Base-by-base conservation (phyloP, 2,329 filamentous ascomycete species). In the Alternaria sp. region DNA sequence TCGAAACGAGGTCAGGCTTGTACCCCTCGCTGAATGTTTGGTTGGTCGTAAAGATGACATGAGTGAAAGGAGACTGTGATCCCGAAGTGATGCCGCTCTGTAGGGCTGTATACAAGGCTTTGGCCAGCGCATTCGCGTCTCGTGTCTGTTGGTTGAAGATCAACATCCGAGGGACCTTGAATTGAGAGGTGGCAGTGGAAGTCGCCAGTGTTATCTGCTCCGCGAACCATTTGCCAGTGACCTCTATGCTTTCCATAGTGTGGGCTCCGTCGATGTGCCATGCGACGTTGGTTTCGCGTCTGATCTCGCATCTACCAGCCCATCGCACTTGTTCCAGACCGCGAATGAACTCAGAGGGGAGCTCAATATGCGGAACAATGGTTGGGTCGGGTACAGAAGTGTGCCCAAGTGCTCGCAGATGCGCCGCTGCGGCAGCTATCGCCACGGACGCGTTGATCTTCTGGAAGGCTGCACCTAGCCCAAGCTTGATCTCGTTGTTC, bases 61-160 rank as follows among this genome's bases (percentile, higher is more conserved):
- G 87, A 3, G 87, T 87, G 77, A 97, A 97, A 0, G 85, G 79
- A 44, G 80, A 71, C 1, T 61, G 66, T 5, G 67, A 63, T 8
- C 70, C 74, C 10, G 73, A 68, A 6, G 69, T 71, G 6, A 78
- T 65, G 33, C 73, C 71, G 12, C 49, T 67, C 58, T 78, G 76
- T 56, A 92, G 82, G 3, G 87, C 88, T 10, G 83, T 76, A 60
- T 93, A 84, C 2, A 97, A 82, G 0, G 85, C 85, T 30, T 81
- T 81, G 3, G 95, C 86, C 2, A 96, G 85, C 15, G 86, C 83
- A 5, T 83, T 81, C 6, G 92, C 92, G 74, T 97, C 90, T 30
- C 94, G 88, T 10, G 93, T 93, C 75, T 97, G 93, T 79, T 97
- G 95, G 79, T 97, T 97, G 84, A 98, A 98, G 51, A 98, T 86